Base-by-base conservation (phyloP, 805 yeast genomes). In the Kuraishia floccosa region DNA sequence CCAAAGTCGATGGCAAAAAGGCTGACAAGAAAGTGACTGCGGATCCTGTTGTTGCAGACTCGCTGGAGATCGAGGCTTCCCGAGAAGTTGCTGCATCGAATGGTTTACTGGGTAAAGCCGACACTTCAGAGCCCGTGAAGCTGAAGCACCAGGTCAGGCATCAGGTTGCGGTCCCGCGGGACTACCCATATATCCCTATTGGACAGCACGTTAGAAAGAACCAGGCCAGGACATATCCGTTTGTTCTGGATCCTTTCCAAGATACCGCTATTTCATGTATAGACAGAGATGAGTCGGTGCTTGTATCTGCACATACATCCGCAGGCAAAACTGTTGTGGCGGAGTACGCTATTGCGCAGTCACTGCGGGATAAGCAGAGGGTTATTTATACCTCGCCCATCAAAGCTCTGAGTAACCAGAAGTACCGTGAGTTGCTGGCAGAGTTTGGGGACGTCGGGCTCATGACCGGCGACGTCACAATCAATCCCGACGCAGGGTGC, bases 381-480 rank as follows among this genome's bases (percentile, higher is more conserved):
- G 96, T 87, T 32, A 87, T 87, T 38, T 87, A 87, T 50, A 87
- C 96, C 0, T 86, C 96, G 4, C 96, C 96, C 4, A 87, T 87
- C 51, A 87, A 87, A 52, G 96, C 96, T 0, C 68, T 87, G 53
- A 82, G 94, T 44, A 87, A 87, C 53, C 97, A 87, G 57, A 87
- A 87, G 49, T 87, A 83, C 49, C 72, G 97, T 59, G 97, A 87
- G 53, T 63, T 91, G 42, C 63, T 78, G 35, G 94, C 94, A 2
- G 94, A 87, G 47, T 84, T 91, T 62, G 89, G 91, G 15, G 97
- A 91, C 52, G 97, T 91, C 19, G 99, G 99, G 30, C 68, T 91
- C 37, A 91, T 91, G 94, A 91, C 99, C 9, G 99, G 99, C 54
- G 99, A 91, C 67, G 96, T 91, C 27, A 89, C 96, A 17, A 91